phyloP scores from a whole-genome alignment of 2,329 filamentous ascomycete genomes.

The Diaporthe sp. region DNA sequence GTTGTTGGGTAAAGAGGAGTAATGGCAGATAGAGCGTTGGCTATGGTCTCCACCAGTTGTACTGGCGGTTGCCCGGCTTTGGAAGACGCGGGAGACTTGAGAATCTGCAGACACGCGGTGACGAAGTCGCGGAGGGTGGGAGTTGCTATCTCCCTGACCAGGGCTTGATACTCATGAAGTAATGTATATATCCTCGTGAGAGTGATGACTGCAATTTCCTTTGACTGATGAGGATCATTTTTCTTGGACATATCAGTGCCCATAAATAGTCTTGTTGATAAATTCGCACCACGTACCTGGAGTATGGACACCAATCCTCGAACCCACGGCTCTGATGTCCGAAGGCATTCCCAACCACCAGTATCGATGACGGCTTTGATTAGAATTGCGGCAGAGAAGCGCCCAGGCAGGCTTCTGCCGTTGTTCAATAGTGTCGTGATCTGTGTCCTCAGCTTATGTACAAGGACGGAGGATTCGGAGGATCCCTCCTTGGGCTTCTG shows the following conservation, averaged over 20 bases:
- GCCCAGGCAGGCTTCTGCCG: constrained; percentile 80
- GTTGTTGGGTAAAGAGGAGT: constrained; percentile 87
- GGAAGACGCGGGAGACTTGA: constrained; percentile 60
- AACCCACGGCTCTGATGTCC: constrained; percentile 82
- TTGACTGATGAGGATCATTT: constrained; percentile 80
- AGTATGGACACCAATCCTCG: constrained; percentile 81
- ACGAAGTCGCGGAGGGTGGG: constrained; percentile 83
- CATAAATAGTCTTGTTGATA: not conserved
- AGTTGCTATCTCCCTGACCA: constrained; percentile 89
- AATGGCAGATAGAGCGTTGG: constrained; percentile 79
- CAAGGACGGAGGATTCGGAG: constrained; percentile 76
- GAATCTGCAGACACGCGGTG: constrained; percentile 78
- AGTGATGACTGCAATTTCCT: constrained; percentile 82
- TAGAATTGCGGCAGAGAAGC: constrained; percentile 83
- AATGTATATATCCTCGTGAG: constrained; percentile 87
- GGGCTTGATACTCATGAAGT: constrained; percentile 84
- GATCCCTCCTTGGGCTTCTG: constrained; percentile 71
- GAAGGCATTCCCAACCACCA: constrained; percentile 86
- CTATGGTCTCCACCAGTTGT: constrained; percentile 74
- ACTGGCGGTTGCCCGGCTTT: constrained; percentile 57
- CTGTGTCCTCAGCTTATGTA: constrained; percentile 86
- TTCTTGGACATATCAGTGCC: constrained; percentile 66
- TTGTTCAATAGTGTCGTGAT: constrained; percentile 80
- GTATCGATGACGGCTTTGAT: constrained; percentile 86
- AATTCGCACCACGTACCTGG: constrained; percentile 63